These are phyloP conservation scores for Oxyria digyna DNA, from an alignment of 148 eudicot species.

Conservation along the genomic window DNA sequence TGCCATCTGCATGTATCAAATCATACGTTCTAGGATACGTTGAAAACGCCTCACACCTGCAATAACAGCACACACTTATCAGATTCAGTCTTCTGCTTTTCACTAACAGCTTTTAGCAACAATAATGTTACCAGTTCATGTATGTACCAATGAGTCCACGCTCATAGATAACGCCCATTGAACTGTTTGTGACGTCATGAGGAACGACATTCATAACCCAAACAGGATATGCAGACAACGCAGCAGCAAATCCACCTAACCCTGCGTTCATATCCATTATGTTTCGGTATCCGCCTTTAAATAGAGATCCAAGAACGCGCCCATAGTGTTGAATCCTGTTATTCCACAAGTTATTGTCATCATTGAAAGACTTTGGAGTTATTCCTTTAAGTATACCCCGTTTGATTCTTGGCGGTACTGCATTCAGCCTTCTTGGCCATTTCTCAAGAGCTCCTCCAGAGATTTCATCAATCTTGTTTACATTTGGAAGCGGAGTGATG, in stretches of 20 bases:
- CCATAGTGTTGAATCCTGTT: slow-evolving; percentile 34
- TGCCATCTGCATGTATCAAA: slow-evolving; percentile 39
- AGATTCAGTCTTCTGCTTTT: neutral
- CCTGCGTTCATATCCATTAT: slow-evolving; percentile 73
- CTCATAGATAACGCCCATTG: slow-evolving; percentile 49
- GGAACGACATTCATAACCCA: slow-evolving; percentile 80
- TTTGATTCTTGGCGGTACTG: slow-evolving; percentile 39
- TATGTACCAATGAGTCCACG: slow-evolving; percentile 75
- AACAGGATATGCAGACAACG: slow-evolving; percentile 38
- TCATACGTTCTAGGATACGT: slow-evolving; percentile 53
- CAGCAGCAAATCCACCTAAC: slow-evolving; percentile 68
- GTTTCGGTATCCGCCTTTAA: slow-evolving; percentile 34
- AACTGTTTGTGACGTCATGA: slow-evolving; percentile 27
- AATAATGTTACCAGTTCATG: slow-evolving; percentile 68
- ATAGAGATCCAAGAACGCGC: slow-evolving; percentile 25
- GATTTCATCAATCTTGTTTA: slow-evolving; percentile 15
- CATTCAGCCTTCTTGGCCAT: slow-evolving; percentile 55
- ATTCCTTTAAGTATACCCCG: slow-evolving; percentile 14
- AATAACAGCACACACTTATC: neutral
- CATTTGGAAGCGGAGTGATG: slow-evolving; percentile 40
- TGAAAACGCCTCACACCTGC: slow-evolving; percentile 56
- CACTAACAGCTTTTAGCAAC: no score
- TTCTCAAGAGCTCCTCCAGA: slow-evolving; percentile 47
- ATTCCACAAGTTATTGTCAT: slow-evolving; percentile 52
- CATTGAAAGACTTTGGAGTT: slow-evolving; percentile 26